phyloP scores from a whole-genome alignment of 2,329 filamentous ascomycete species.

The Chrysosporium keratinophilum region DNA sequence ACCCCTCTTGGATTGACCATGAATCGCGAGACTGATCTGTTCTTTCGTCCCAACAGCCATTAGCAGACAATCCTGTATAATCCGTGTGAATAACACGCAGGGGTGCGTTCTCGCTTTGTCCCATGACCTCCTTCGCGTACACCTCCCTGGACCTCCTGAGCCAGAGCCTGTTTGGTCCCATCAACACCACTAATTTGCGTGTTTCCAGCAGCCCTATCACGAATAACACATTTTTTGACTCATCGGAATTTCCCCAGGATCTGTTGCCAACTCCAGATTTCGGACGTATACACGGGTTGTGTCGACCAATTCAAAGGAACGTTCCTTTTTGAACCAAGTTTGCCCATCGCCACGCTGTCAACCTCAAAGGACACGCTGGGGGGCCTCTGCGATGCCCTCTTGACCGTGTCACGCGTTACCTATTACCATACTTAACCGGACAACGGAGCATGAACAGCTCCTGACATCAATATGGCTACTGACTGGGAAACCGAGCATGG shows the following conservation, averaged over 20 bases:
- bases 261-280: neutral
- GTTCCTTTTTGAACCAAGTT: neutral
- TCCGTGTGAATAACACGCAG: neutral
- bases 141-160: neutral
- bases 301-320: neutral
- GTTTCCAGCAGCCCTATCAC: neutral
- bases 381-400: neutral
- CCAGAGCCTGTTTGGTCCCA: neutral
- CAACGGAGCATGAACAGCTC: neutral
- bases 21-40: neutral
- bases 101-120: neutral
- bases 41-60: neutral
- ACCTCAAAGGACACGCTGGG: neutral
- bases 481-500: constrained; percentile 42
- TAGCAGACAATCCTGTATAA: neutral
- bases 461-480: constrained; percentile 21
- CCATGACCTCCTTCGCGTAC: neutral
- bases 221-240: neutral
- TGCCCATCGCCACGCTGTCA: too few species aligned
- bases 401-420: neutral
- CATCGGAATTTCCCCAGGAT: neutral
- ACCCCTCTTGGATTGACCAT: neutral
- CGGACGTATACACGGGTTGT: neutral
- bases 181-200: neutral
- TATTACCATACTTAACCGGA: neutral